Conservation (phyloP, 768 basidiomycete genomes). For the Auriscalpium vulgare region DNA sequence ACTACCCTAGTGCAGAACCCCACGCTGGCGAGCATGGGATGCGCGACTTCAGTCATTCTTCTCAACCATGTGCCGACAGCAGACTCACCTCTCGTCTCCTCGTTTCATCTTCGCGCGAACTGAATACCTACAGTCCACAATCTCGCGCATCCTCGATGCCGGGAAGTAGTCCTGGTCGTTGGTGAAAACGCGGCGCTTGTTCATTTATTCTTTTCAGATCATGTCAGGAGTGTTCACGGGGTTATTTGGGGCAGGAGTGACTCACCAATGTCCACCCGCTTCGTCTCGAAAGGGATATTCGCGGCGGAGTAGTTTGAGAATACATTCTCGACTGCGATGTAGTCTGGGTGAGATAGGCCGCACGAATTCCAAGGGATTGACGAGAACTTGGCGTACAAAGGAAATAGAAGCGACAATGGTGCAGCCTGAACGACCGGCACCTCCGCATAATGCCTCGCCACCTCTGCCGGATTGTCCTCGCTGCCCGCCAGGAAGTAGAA, state of each 20-base stretch:
- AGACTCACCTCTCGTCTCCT: no score
- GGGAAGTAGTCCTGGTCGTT: conserved; percentile 65
- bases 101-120: no score
- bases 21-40: no score
- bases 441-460: conserved; percentile 62
- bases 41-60: no score
- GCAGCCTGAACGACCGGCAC: conserved; percentile 64
- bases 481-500: conserved; percentile 75
- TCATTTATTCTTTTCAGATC: conserved; percentile 51
- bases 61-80: no score
- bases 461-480: conserved; percentile 44
- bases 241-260: conserved; percentile 4
- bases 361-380: neutral
- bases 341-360: conserved; percentile 31
- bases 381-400: conserved; percentile 30
- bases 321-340: conserved; percentile 51
- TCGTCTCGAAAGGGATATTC: conserved; percentile 62
- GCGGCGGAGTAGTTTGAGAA: conserved; percentile 54
- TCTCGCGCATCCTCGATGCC: conserved; percentile 51
- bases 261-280: conserved; percentile 72
- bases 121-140: conserved; percentile 31
- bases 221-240: neutral
- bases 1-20: no score
- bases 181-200: conserved; percentile 58
- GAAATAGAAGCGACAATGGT: conserved; percentile 69